Percentiles rank a stretch among this genome's conserved stretches.
Evolutionary conservation across 306 rosid species (phyloP).

Genomic region (Trichosanthes truncata): DNA sequence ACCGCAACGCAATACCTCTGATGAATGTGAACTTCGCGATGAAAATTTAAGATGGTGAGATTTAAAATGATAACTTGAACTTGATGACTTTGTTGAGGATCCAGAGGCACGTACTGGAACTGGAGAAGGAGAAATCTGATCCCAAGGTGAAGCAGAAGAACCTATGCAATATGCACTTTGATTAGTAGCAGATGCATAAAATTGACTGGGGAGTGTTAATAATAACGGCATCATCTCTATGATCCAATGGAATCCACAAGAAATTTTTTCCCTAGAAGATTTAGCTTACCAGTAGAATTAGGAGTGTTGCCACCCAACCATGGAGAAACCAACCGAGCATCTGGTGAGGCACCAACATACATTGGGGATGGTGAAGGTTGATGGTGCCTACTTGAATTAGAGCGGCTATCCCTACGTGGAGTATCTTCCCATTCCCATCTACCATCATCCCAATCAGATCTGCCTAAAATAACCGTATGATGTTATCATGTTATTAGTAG

Average conservation of each 20-base stretch:
- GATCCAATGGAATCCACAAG: constrained; percentile 1
- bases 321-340: constrained; percentile 89
- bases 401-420: constrained; percentile 58
- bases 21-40: constrained; percentile 31
- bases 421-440: constrained; percentile 97
- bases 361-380: constrained; percentile 92
- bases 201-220: neutral
- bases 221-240: constrained; percentile 6
- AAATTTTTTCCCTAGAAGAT: constrained; percentile 3
- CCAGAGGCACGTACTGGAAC: constrained; percentile 91
- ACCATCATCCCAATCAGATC: constrained; percentile 95
- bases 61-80: constrained; percentile 47
- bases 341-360: constrained; percentile 93
- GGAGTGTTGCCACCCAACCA: constrained; percentile 87
- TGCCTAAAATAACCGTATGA: constrained; percentile 33
- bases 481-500: neutral
- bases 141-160: constrained; percentile 81
- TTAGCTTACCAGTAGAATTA: constrained; percentile 46
- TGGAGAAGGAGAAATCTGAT: constrained; percentile 85
- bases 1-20: constrained; percentile 37
- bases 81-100: constrained; percentile 55
- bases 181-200: neutral
- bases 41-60: constrained; percentile 50
- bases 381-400: constrained; percentile 47
- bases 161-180: constrained; percentile 33